Evolutionary conservation across 2,329 filamentous ascomycete species (phyloP).

Genomic region (Aspergillus arachidicola): DNA sequence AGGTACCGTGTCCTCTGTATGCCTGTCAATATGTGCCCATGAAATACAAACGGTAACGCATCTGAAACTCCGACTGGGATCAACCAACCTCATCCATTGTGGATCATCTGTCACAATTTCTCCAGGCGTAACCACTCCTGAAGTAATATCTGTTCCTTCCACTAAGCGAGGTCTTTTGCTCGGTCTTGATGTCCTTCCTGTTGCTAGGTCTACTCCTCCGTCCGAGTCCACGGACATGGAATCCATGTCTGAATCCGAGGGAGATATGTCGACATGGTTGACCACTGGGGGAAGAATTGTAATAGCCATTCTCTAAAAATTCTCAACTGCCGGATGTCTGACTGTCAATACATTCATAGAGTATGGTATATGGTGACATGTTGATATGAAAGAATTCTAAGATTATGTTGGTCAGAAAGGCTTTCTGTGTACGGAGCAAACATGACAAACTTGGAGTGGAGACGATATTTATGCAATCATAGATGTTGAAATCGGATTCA

Average conservation of each 20-base stretch:
- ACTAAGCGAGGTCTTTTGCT: conserved; percentile 41
- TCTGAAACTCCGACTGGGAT: conserved; percentile 32
- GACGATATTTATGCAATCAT: neutral
- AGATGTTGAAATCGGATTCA: neutral
- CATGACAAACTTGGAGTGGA: conserved; percentile 20
- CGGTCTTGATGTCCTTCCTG: conserved; percentile 33
- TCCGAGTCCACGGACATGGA: conserved; percentile 54
- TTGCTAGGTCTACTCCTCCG: conserved; percentile 38
- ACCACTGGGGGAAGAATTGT: conserved; percentile 59
- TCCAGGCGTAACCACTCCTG: conserved; percentile 79
- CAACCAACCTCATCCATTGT: conserved; percentile 79
- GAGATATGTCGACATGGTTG: conserved; percentile 34
- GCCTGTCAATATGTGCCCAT: conserved; percentile 6
- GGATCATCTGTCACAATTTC: conserved; percentile 84
- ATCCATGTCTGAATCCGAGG: conserved; percentile 49
- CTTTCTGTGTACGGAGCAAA: conserved; percentile 22
- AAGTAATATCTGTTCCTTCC: conserved; percentile 29
- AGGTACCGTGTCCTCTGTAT: conserved; percentile 86
- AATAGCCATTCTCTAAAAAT: conserved; percentile 54
- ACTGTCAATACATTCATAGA: neutral
- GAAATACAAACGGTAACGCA: neutral
- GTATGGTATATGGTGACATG: neutral
- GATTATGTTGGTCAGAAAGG: conserved; percentile 9
- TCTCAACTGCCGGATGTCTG: neutral
- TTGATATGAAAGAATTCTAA: neutral